These are phyloP conservation scores for Paramecium octaurelia DNA, from an alignment of 73 alveolate species.

Conservation along the genomic window DNA sequence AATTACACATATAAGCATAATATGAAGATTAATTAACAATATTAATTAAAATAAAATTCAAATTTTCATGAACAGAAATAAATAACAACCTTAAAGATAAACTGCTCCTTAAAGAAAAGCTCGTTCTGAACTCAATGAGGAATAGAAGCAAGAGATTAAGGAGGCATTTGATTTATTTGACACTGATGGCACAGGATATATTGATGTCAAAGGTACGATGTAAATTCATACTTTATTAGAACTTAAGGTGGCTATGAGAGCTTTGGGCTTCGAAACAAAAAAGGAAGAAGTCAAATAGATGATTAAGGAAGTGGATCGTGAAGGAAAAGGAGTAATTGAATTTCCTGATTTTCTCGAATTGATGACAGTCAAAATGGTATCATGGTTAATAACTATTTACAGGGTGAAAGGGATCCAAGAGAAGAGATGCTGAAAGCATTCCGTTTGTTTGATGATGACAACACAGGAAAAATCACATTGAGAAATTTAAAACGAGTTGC, in stretches of 20 bases:
- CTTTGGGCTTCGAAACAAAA: constrained; percentile 99
- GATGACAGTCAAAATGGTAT: constrained; percentile 78
- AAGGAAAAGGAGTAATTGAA: constrained; percentile 84
- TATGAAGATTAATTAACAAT: neutral
- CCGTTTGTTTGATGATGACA: constrained; percentile 89
- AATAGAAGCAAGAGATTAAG: constrained; percentile 77
- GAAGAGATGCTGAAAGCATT: constrained; percentile 88
- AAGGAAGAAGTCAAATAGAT: constrained; percentile 92
- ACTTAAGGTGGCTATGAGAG: constrained; percentile 98
- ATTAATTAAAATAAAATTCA: constrained; percentile 10
- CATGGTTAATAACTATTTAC: neutral
- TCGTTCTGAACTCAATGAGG: constrained; percentile 80
- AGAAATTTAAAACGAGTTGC: constrained; percentile 89
- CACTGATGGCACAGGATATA: constrained; percentile 91
- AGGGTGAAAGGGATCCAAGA: constrained; percentile 86
- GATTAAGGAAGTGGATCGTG: constrained; percentile 88
- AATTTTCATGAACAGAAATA: neutral
- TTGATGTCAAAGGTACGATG: constrained; percentile 82
- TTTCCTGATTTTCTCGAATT: constrained; percentile 86
- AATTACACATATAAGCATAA: neutral
- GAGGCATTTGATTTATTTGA: constrained; percentile 87
- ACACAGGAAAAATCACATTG: constrained; percentile 87
- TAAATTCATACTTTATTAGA: constrained; percentile 59
- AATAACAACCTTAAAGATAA: constrained; percentile 46
- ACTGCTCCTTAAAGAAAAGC: constrained; percentile 59